Base-by-base conservation (phyloP, 768 basidiomycete species). In the Suillus luteus region DNA sequence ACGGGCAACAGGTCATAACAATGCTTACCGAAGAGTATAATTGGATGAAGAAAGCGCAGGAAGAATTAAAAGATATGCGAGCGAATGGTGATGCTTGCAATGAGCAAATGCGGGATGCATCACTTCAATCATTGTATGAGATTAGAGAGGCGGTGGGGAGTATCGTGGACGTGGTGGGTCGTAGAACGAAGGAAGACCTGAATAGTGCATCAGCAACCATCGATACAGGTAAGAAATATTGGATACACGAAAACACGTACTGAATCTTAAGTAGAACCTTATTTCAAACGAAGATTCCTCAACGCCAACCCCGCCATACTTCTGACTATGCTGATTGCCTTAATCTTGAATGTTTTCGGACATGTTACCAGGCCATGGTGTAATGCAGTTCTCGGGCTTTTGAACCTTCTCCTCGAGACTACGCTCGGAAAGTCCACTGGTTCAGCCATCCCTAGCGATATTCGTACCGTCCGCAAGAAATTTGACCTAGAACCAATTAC, bases 401-500 rank as follows among this genome's bases (percentile, higher is more conserved):
- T 65, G 24, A 43, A 61, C 19, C 9, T 65, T 11, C 14, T 65
- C 24, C 61, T 65, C 0, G 49, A 65, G 11, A 61, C 24, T 0
- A 40, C 55, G 2, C 14, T 59, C 3, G 9, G 52, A 41, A 55
- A n/a, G 10, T 27, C 24, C 3, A 61, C 14, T 5, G 2, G 10
- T 40, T 5, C 0, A 35, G 15, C n/a, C 15, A 61, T 52, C 7
- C 68, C 73, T 6, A 40, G 37, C 12, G 69, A 73, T 38, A 64
- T 70, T 22, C 51, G 63, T 17, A 69, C 69, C 10, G 61, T 72
- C 24, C n/a, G 65, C 31, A 66, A 68, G 27, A 65, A 57, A 44
- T 65, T 69, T 40, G 60, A 67, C 27, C 62, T 72, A 1, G 67
- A 71, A 0, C 69, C 73, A 8, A 54, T 33, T 10, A 68, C 65